Evolutionary conservation across 768 basidiomycete species (phyloP), one percentile per base, ranked within the genome.

Genomic region (Mycena rosella): DNA sequence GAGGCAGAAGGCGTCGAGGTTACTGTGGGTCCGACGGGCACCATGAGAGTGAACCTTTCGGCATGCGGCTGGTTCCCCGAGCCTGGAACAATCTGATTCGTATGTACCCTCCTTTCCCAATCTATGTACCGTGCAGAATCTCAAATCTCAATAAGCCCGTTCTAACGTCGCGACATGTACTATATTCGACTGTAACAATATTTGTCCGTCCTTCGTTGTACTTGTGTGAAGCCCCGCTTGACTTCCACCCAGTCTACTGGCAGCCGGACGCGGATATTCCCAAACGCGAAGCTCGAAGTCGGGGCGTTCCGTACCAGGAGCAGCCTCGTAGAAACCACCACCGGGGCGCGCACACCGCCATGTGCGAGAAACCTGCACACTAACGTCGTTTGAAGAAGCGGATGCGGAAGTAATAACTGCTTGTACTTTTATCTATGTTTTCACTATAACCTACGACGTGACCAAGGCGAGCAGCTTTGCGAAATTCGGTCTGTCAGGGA

Each of bases 331-430:
- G 79, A 78, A 84, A 74, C 64, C 84, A 86, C 29, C 80, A 87
- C 20, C 87, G 90, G 38, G 84, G 90, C 44, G 83, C 86, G 17
- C 93, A 94, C 34, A 54, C 22, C 44, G n/a, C 54, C 22, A 53
- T 27, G 47, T n/a, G n/a, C n/a, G n/a, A n/a, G n/a, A n/a, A n/a
- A n/a, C n/a, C n/a, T n/a, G n/a, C n/a, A n/a, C n/a, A n/a, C n/a
- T n/a, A n/a, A n/a, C n/a, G n/a, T 68, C 29, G 48, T 27, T 99
- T 98, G 86, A 98, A 97, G 86, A 98, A 99, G 81, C 84, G 96
- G 64, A 95, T 96, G 93, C 88, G 92, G 44, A 92, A 91, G 76
- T 94, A 26, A 27, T 56, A 26, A 22, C 18, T 45, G 7, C 30
- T 52, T 62, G 55, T 67, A 58, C 55, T 26, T 47, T 49, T 67